Evolutionary conservation across 1,284 basidiomycete genomes (phyloP).

Genomic region (Heterobasidion annosum): DNA sequence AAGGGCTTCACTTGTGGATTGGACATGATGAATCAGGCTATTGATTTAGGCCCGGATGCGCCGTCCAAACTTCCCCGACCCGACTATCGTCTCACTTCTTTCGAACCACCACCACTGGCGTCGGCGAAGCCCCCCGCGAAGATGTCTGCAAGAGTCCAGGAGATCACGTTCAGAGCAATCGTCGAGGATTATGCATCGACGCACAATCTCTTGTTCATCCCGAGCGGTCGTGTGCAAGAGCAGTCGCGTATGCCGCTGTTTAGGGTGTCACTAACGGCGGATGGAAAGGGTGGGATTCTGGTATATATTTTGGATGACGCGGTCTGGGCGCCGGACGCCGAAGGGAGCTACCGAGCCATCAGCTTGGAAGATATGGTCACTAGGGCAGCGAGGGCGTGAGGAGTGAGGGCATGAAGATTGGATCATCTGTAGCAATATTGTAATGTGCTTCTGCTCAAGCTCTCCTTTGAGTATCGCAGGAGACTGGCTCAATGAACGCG

Average conservation of each 20-base stretch:
- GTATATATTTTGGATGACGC: constrained; percentile 87
- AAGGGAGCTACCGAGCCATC: constrained; percentile 50
- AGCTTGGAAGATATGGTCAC: constrained; percentile 63
- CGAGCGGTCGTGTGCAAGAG: constrained; percentile 76
- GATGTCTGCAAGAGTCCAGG: constrained; percentile 44
- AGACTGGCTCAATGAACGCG: too few relatives aligned
- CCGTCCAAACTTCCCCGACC: constrained; percentile 59
- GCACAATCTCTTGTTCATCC: constrained; percentile 84
- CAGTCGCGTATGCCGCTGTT: constrained; percentile 81
- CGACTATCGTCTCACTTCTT: constrained; percentile 32
- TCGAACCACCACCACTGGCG: constrained; percentile 17
- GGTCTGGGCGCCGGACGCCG: constrained; percentile 60
- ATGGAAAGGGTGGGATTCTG: constrained; percentile 78
- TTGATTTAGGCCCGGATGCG: constrained; percentile 74
- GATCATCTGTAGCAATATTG: not conserved
- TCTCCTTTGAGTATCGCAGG: not conserved
- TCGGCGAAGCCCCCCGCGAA: constrained; percentile 20
- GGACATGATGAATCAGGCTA: constrained; percentile 88
- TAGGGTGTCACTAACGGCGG: constrained; percentile 67
- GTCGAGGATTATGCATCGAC: constrained; percentile 82
- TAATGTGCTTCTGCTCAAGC: not conserved
- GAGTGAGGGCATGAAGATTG: not conserved
- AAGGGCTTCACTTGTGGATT: constrained; percentile 81
- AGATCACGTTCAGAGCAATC: constrained; percentile 85
- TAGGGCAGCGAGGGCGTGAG: constrained; percentile 32